Base-by-base conservation (phyloP, 192 early-diverging fungal species). In the Linnemannia exigua region DNA sequence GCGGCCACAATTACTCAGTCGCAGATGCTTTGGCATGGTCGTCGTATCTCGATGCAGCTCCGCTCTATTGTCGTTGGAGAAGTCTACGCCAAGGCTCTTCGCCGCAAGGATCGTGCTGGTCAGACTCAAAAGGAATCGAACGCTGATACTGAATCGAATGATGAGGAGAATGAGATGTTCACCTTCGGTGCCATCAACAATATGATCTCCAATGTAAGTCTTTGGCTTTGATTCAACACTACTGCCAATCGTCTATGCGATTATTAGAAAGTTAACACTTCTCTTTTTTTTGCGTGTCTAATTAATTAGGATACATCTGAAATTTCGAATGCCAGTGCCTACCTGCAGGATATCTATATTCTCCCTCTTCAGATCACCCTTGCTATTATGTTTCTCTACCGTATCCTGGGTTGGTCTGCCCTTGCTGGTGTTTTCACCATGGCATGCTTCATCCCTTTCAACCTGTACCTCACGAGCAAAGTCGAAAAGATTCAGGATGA, bases 381-480 rank as follows among this genome's bases (percentile, higher is more conserved):
- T 15, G 94, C 93, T n/a, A 87, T 96, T 7, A 83, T 85, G 84
- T 92, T 91, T 73, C 87, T 99, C 66, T 94, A 96, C 75, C 84
- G 82, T 35, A 89, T 99, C 47, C 86, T 99, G 51, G 98, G 98
- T 15, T 88, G 90, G 44, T 91, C 96, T 22, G 96, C 96, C 36
- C 73, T 98, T 22, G 92, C 94, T 50, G 97, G 97, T 35, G 89
- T 98, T n/a, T 67, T 91, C 0, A 88, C 94, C 14, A 94, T 97
- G 41, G 81, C 93, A 4, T 87, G 89, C 50, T 90, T 90, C 52
- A 87, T 91, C 37, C 90, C 90, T 54, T 79, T 91, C 71, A 67
- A 72, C 19, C 47, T 92, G 58, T 87, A 87, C n/a, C 79, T 92
- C 74, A 84, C 77, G 38, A 89, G 79, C n/a, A 81, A 84, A 44